Evolutionary conservation across 768 basidiomycete species (phyloP), one percentile per base, ranked within the genome.

Genomic region (Solioccasus polychromus): DNA sequence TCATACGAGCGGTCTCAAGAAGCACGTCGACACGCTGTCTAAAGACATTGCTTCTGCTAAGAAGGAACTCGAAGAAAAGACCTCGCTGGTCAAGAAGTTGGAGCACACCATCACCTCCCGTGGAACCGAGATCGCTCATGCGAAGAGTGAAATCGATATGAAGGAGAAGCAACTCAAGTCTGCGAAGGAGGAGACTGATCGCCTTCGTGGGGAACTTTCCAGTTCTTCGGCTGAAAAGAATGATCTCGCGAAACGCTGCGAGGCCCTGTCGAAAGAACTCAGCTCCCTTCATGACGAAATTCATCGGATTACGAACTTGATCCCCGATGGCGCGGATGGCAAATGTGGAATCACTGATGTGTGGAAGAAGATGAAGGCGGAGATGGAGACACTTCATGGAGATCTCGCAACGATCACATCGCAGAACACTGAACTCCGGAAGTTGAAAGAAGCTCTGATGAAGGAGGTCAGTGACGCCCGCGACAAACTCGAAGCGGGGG

Each of bases 201-300:
- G 38, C 19, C 20, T 53, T 41, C 34, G 23, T 28, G 4, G 19
- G 5, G 31, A 44, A 5, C 34, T 52, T 25, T 28, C 29, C n/a
- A n/a, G n/a, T n/a, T n/a, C n/a, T n/a, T n/a, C n/a, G n/a, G n/a
- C n/a, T 15, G 3, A 8, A 25, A 4, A 18, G 26, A 26, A 19
- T 2, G 38, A 34, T 17, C 17, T 34, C 32, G n/a, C n/a, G 32
- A 34, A 17, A 34, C 32, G 32, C 18, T 34, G 18, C 15, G 32
- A 34, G 32, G 36, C 5, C 2, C 52, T 30, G 23, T 43, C 20
- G 17, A 30, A 18, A 10, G 52, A 53, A 20, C 42, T 54, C 4
- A 19, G 9, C 8, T 11, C 25, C 1, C 23, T 36, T 26, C 43
- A 19, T 5, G 15, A 35, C 7, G 39, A 54, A n/a, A 31, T 38